Percentiles rank a stretch among this genome's conserved stretches.
phyloP scores from a whole-genome alignment of 352 stramenopile genomes.

The Saprolegnia parasitica region DNA sequence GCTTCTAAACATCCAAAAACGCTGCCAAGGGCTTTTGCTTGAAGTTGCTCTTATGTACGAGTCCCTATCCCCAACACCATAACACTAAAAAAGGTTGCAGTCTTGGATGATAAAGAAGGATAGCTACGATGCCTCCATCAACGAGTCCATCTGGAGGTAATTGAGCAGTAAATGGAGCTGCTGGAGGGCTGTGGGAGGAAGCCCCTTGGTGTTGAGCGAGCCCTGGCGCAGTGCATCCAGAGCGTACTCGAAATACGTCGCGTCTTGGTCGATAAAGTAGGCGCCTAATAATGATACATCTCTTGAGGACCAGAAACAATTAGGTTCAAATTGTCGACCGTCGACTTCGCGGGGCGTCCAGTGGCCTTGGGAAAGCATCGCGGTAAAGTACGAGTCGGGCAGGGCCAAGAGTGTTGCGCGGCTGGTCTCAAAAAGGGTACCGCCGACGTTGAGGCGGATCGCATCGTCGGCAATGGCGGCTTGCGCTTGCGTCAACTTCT shows the following conservation, averaged over 20 bases:
- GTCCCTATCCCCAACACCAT: too few relatives aligned
- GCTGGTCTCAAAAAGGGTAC: conserved; percentile 22
- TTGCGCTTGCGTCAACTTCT: background rate
- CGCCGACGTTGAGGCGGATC: conserved; percentile 30
- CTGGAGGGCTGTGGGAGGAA: conserved; percentile 4
- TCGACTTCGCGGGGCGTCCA: conserved; percentile 19
- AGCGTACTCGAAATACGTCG: conserved; percentile 24
- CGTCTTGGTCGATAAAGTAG: conserved; percentile 25
- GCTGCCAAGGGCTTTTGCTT: too few relatives aligned
- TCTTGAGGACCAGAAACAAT: background rate
- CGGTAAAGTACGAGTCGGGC: conserved; percentile 27
- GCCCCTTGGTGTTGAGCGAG: conserved; percentile 12
- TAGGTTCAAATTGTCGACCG: background rate
- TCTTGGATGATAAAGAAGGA: too few relatives aligned
- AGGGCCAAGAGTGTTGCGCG: conserved; percentile 19
- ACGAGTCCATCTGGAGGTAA: conserved; percentile 19
- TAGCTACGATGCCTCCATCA: background rate
- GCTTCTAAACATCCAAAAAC: too few relatives aligned
- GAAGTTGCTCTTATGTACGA: too few relatives aligned
- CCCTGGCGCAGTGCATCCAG: conserved; percentile 18
- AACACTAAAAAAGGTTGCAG: too few relatives aligned
- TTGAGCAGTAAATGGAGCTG: conserved; percentile 13
- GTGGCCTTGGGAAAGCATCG: conserved; percentile 25
- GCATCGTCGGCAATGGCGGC: background rate
- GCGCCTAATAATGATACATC: conserved; percentile 17